These are phyloP conservation scores for Ustilago bromivora DNA, from an alignment of 1,284 basidiomycete species.

Conservation along the genomic window DNA sequence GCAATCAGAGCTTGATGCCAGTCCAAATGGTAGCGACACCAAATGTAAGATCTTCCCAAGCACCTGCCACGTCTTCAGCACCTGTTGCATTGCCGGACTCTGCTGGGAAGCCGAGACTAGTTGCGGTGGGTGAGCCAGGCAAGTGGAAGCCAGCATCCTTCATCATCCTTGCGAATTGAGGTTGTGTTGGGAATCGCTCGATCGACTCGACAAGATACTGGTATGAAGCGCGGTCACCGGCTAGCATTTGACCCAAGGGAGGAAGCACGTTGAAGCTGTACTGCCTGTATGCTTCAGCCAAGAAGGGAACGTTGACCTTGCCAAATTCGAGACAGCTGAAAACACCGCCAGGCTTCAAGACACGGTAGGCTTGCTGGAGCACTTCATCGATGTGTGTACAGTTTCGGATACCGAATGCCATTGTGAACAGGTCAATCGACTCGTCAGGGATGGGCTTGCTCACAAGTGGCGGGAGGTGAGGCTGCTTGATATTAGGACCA, in stretches of 20 bases:
- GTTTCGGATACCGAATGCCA: constrained; percentile 98
- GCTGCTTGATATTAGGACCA: constrained; percentile 55
- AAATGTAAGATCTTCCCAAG: constrained; percentile 67
- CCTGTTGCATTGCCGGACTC: constrained; percentile 35
- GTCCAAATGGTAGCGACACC: constrained; percentile 69
- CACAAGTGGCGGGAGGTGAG: constrained; percentile 59
- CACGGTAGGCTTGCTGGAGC: constrained; percentile 88
- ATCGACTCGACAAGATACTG: constrained; percentile 96
- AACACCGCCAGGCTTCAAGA: constrained; percentile 94
- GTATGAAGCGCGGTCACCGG: constrained; percentile 93
- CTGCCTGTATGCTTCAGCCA: constrained; percentile 89
- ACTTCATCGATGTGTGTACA: constrained; percentile 93
- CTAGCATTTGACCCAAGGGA: constrained; percentile 92
- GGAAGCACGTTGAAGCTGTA: constrained; percentile 98
- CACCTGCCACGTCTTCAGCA: constrained; percentile 54
- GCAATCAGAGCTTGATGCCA: constrained; percentile 52
- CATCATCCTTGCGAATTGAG: constrained; percentile 87
- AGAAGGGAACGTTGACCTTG: constrained; percentile 87
- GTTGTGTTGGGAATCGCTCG: constrained; percentile 89
- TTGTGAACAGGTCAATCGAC: constrained; percentile 96
- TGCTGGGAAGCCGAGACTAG: constrained; percentile 57
- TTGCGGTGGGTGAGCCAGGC: constrained; percentile 60
- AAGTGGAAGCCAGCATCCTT: constrained; percentile 70
- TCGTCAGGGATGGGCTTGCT: constrained; percentile 67
- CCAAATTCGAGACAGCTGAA: constrained; percentile 98